Evolutionary conservation across 441 rosid species (phyloP), one percentile per base, ranked within the genome.

Genomic region (Jatropha podagrica): DNA sequence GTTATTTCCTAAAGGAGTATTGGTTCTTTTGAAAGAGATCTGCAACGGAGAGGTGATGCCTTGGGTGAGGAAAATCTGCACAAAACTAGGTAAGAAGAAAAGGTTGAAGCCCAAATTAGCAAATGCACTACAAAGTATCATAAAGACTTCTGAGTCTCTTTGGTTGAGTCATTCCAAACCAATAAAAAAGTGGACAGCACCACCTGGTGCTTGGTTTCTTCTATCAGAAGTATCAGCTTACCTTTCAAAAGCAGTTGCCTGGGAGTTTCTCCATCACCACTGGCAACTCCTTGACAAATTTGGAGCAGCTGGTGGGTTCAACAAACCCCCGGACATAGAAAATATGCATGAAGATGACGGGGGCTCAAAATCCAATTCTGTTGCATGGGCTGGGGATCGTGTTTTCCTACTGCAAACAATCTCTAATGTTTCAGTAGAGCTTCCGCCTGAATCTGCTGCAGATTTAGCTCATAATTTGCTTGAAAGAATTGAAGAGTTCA

Each of bases 141-240:
- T 95, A 75, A 91, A 79, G 77, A 79, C 87, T 63, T 95, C 98
- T 41, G 98, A 95, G 83, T 86, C 93, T 81, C 74, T 86, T 17
- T 95, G 98, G 99, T 79, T 91, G 81, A 86, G 84, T 65, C 85
- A 81, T 55, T 91, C 93, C 65, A 74, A 82, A 92, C 89, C 96
- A 7, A 89, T 93, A 13, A 88, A 86, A 62, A 91, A 88, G 83
- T 95, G 99, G 99, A 89, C 93, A 48, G 99, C 99, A 48, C 97
- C 98, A 74, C 81, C 90, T 59, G 99, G 99, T 81, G 91, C 95
- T 74, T 93, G 99, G 99, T 82, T 93, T 81, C 96, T 95, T 83
- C 87, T 95, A 20, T 89, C 99, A 26, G 98, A 92, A 88, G 90
- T 93, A 78, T 95, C 99, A n/a, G 80, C 81, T 62, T 86, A 82